These are phyloP conservation scores for Glebionis coronaria DNA, from an alignment of 129 eudicot genomes.

Conservation along the genomic window DNA sequence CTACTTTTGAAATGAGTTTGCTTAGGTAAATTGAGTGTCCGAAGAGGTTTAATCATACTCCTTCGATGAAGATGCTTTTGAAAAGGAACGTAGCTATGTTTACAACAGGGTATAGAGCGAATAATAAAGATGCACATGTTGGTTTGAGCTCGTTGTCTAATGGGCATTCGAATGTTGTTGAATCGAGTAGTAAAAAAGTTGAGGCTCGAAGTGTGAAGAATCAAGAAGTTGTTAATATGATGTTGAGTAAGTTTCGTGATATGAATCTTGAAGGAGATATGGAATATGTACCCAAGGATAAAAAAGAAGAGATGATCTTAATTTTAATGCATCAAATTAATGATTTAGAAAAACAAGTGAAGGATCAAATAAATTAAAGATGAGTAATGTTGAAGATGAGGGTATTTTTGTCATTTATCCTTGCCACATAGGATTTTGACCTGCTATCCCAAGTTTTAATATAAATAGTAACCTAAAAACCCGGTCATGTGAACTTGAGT, in stretches of 20 bases:
- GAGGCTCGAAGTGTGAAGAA: conserved; percentile 49
- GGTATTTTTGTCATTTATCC: no score
- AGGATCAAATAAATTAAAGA: no score
- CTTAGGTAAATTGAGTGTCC: conserved; percentile 85
- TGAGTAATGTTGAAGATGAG: no score
- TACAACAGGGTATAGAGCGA: conserved; percentile 91
- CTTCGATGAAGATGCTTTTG: conserved; percentile 79
- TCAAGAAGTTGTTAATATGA: conserved; percentile 71
- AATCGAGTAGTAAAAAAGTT: conserved; percentile 25
- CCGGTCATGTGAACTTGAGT: no score
- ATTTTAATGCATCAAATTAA: conserved; percentile 70
- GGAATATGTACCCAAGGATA: conserved; percentile 64
- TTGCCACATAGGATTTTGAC: no score
- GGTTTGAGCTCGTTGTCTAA: conserved; percentile 41
- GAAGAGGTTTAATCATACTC: conserved; percentile 84
- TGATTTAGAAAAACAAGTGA: conserved; percentile 84
- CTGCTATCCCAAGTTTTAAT: no score
- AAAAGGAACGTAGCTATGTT: conserved; percentile 87
- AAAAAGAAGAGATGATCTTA: conserved; percentile 85
- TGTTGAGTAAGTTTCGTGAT: conserved; percentile 79
- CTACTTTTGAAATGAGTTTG: conserved; percentile 57
- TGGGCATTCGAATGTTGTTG: conserved; percentile 44
- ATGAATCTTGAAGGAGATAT: conserved; percentile 79
- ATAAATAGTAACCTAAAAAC: no score
- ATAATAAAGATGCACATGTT: conserved; percentile 43